Conservation (phyloP, 192 early-diverging fungal genomes). For the Entomortierella beljakovae region DNA sequence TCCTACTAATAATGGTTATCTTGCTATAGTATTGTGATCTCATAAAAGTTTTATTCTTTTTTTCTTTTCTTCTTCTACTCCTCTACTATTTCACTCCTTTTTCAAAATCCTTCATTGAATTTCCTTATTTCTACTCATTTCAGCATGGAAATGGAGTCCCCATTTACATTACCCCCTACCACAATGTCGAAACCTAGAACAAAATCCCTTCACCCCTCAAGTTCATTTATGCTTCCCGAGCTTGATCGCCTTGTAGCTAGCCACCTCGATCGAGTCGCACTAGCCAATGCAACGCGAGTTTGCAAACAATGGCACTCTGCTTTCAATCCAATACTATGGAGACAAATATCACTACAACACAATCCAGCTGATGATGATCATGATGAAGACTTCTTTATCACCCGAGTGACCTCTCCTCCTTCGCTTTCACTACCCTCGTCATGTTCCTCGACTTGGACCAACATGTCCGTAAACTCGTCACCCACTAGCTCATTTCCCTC, state of each 20-base stretch:
- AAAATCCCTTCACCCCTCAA: not conserved
- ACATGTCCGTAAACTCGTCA: constrained; percentile 15
- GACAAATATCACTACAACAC: constrained; percentile 31
- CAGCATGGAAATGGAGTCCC: not conserved
- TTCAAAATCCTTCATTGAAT: not conserved
- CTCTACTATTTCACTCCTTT: constrained; percentile 1
- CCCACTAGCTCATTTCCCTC: not conserved
- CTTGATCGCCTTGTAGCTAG: constrained; percentile 43
- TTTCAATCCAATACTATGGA: constrained; percentile 47
- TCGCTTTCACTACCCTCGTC: constrained; percentile 29
- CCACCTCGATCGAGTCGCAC: constrained; percentile 28
- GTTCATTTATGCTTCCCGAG: constrained; percentile 45
- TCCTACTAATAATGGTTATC: too few species aligned
- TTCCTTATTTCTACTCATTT: not conserved
- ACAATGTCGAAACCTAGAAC: not conserved
- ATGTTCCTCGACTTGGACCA: constrained; percentile 39
- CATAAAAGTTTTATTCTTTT: not conserved
- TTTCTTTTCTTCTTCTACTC: not conserved
- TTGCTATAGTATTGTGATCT: too few species aligned
- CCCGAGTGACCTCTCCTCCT: constrained; percentile 6
- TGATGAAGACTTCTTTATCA: constrained; percentile 40
- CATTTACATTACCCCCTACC: constrained; percentile 6
- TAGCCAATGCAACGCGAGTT: constrained; percentile 47
- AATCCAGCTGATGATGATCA: constrained; percentile 31
- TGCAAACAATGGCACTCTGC: constrained; percentile 39